Conservation (phyloP, 176 grass and related monocot species). For the Juncus inflexus region DNA sequence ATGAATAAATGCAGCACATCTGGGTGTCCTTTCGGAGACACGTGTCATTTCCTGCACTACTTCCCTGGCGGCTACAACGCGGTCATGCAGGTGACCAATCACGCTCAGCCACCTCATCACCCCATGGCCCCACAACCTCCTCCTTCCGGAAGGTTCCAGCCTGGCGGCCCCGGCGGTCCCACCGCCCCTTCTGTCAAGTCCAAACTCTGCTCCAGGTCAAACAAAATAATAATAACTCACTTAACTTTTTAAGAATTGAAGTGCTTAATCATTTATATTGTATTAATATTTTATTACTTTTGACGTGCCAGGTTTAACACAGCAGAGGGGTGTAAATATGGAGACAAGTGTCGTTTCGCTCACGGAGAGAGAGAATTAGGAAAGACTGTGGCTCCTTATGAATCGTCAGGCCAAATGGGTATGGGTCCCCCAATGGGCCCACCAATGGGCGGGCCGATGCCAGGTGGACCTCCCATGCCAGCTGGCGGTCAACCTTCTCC, state of each 20-base stretch:
- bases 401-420: conserved; percentile 17
- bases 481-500: conserved; percentile 35
- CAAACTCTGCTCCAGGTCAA: conserved; percentile 50
- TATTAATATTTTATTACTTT: too few relatives aligned
- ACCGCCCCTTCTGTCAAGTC: conserved; percentile 44
- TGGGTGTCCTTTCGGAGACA: conserved; percentile 79
- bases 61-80: conserved; percentile 62
- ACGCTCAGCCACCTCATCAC: conserved; percentile 31
- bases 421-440: conserved; percentile 18
- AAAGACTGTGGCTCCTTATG: conserved; percentile 34
- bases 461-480: conserved; percentile 18
- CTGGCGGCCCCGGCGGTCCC: conserved; percentile 26
- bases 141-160: conserved; percentile 42
- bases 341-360: conserved; percentile 74
- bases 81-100: conserved; percentile 63
- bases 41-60: conserved; percentile 78
- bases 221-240: too few relatives aligned
- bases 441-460: conserved; percentile 32
- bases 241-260: too few relatives aligned
- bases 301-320: conserved; percentile 45
- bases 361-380: conserved; percentile 74
- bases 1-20: conserved; percentile 42
- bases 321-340: conserved; percentile 76
- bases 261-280: too few relatives aligned
- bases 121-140: conserved; percentile 2